Conservation (phyloP, 495 filamentous ascomycete species). For the Podospora pseudopauciseta region DNA sequence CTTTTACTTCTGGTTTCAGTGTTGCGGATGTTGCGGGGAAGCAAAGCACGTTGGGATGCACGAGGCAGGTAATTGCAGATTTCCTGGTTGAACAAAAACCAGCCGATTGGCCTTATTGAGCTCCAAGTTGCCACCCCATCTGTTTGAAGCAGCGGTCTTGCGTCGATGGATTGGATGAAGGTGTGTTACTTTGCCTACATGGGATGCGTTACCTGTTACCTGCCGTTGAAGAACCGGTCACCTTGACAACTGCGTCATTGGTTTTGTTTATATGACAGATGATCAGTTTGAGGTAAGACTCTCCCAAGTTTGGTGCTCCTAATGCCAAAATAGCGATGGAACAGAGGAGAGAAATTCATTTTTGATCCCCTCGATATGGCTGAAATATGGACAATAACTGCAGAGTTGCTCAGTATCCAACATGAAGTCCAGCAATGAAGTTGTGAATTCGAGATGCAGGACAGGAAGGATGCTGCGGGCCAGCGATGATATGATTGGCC, state of each 20-base stretch:
- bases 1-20: not conserved
- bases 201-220: not conserved
- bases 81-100: not conserved
- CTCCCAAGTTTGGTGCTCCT: no score
- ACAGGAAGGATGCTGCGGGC: not conserved
- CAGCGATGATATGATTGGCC: not conserved
- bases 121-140: slow-evolving; percentile 1
- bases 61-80: slow-evolving; percentile 1
- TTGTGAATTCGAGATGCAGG: not conserved
- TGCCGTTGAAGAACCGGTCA: not conserved
- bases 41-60: not conserved
- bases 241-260: not conserved
- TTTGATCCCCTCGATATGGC: not conserved
- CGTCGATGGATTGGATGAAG: not conserved
- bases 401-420: not conserved
- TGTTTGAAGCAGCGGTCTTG: slow-evolving; percentile 6
- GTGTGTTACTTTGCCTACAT: not conserved
- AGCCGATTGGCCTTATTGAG: not conserved
- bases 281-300: no score
- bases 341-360: no score
- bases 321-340: no score
- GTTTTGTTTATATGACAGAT: no score
- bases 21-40: not conserved
- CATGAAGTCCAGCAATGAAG: slow-evolving; percentile 6
- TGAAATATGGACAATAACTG: not conserved